phyloP scores from a whole-genome alignment of 371 early-diverging fungal genomes.

The Mortierella sp. region DNA sequence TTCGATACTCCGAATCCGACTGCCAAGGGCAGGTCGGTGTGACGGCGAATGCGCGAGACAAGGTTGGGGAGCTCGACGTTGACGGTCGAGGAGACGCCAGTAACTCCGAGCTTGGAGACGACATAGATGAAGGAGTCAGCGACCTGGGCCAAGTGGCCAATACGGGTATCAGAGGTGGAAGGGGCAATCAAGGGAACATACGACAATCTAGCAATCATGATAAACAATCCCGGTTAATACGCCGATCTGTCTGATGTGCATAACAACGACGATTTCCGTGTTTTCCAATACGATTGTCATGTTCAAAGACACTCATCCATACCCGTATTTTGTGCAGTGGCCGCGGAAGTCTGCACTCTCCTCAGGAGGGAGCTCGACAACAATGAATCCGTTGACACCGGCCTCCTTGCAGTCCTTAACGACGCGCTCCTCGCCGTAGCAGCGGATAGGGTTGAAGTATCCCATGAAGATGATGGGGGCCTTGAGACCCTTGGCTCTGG shows the following conservation, averaged over 20 bases:
- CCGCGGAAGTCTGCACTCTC: conserved; percentile 90
- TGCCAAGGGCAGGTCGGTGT: conserved; percentile 87
- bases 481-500: conserved; percentile 87
- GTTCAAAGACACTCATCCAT: conserved; percentile 8
- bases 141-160: conserved; percentile 80
- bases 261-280: too few relatives aligned
- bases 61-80: conserved; percentile 79
- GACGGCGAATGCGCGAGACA: conserved; percentile 81
- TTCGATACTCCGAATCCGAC: conserved; percentile 98
- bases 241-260: too few relatives aligned
- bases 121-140: conserved; percentile 97
- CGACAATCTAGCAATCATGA: conserved; percentile 69
- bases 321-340: conserved; percentile 78
- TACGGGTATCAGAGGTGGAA: conserved; percentile 88
- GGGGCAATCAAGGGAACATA: conserved; percentile 97
- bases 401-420: conserved; percentile 85
- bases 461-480: conserved; percentile 97
- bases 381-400: conserved; percentile 96
- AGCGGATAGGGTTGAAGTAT: conserved; percentile 96
- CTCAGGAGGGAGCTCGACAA: conserved; percentile 98
- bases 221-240: background rate
- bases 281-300: background rate
- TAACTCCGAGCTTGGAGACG: conserved; percentile 94
- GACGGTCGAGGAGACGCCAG: conserved; percentile 81
- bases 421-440: conserved; percentile 90